These are phyloP conservation scores for Pueraria montana DNA, from an alignment of 306 rosid species.

Conservation along the genomic window DNA sequence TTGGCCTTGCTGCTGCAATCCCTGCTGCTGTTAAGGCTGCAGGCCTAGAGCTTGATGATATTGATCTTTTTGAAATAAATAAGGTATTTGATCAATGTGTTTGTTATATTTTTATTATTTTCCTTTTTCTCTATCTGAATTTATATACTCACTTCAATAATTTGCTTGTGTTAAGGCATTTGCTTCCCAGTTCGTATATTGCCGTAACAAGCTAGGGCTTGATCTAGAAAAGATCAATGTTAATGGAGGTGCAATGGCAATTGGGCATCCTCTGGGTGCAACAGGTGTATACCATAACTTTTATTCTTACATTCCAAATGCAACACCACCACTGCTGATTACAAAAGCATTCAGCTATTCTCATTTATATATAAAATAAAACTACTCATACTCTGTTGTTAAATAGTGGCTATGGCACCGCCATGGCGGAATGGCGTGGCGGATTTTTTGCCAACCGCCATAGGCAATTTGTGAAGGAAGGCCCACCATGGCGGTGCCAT, in stretches of 20 bases:
- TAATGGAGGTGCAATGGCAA: conserved; percentile 95
- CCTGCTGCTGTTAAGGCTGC: conserved; percentile 97
- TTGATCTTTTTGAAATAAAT: conserved; percentile 94
- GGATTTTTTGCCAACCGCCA: too few relatives aligned
- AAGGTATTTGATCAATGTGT: conserved; percentile 66
- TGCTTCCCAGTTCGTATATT: conserved; percentile 92
- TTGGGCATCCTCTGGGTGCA: conserved; percentile 98
- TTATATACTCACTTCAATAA: conserved; percentile 30
- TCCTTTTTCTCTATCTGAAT: conserved; percentile 3
- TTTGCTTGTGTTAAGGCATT: conserved; percentile 70
- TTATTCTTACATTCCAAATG: not conserved
- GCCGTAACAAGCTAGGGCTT: conserved; percentile 90
- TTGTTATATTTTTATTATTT: conserved; percentile 19
- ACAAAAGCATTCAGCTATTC: not conserved
- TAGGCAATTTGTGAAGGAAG: too few relatives aligned
- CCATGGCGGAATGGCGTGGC: too few relatives aligned
- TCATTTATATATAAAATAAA: not conserved
- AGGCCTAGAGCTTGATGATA: conserved; percentile 86
- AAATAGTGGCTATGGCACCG: too few relatives aligned
- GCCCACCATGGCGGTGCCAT: too few relatives aligned
- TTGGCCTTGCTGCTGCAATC: conserved; percentile 98
- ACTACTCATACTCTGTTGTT: too few relatives aligned
- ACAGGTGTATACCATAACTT: conserved; percentile 66
- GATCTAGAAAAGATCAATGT: conserved; percentile 94
- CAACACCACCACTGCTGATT: not conserved